Evolutionary conservation across 2,329 filamentous ascomycete genomes (phyloP), one percentile per base, ranked within the genome.

Genomic region (Beauveria australis): DNA sequence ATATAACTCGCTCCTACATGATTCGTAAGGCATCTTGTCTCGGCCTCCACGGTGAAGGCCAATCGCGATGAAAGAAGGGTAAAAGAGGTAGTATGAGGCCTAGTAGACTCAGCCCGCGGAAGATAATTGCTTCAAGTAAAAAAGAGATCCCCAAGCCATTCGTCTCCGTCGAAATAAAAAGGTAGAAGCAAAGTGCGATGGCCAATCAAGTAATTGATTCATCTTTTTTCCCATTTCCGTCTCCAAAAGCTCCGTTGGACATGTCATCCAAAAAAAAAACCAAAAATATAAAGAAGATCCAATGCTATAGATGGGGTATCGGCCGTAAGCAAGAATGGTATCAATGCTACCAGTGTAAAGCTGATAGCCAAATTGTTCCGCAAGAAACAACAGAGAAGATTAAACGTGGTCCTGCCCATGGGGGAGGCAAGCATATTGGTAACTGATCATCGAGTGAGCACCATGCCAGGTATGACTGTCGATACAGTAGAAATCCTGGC

Each of bases 401-500:
- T 46, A 52, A 44, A 16, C 2, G 24, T 40, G 10, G 18, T 19
- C 47, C 28, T 49, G 33, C 55, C 9, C 16, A 16, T 26, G 10
- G 16, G 18, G 46, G 33, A 40, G 22, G n/a, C 9, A 48, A 14
- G 28, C 43, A 44, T 22, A 26, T 43, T 40, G 22, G 22, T 10
- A 16, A 30, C 22, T 24, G 30, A 2, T 40, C 19, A 24, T 26
- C 19, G 22, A 43, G 24, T 40, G 24, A 37, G 28, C 18, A 37
- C 26, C 52, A 44, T 12, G 37, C 9, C 9, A 43, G 52, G 37
- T 43, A 26, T 24, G 37, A 14, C 16, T 16, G 24, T 46, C 43
- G 66, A 69, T 65, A 69, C 65, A 71, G 70, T 71, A 71, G 70
- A 72, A 68, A 69, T 69, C 69, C 71, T 72, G 66, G 69, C 69